Percentiles rank a stretch among this genome's conserved stretches.
Evolutionary conservation across 768 basidiomycete genomes (phyloP).

Genomic region (Tylopilus sp.): DNA sequence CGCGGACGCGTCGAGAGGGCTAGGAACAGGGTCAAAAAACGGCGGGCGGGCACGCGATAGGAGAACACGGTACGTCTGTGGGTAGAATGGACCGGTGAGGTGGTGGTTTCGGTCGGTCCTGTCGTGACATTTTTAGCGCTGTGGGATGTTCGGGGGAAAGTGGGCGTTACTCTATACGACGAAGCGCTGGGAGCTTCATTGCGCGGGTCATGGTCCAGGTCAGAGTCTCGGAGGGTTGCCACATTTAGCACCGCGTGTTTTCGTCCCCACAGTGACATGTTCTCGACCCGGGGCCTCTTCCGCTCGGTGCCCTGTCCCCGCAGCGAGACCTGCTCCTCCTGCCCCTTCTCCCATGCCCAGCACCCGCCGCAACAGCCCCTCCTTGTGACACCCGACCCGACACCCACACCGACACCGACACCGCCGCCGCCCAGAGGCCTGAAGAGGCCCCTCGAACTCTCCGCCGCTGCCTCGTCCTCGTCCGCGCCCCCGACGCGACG

Average conservation of each 20-base stretch:
- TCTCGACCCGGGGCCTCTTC: slow-evolving; percentile 59
- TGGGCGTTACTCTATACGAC: neutral
- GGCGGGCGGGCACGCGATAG: neutral
- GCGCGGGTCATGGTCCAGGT: neutral
- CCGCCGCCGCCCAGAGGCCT: slow-evolving; percentile 27
- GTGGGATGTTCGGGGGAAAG: neutral
- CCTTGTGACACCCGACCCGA: slow-evolving; percentile 14
- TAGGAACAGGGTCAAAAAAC: neutral
- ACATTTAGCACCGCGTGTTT: too few relatives aligned
- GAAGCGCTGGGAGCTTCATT: neutral
- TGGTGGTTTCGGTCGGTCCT: neutral
- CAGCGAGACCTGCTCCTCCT: slow-evolving; percentile 26
- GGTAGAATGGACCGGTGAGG: neutral
- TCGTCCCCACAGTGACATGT: slow-evolving; percentile 61
- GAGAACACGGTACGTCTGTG: neutral
- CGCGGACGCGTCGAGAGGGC: neutral
- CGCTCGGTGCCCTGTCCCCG: slow-evolving; percentile 59
- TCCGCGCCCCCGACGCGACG: slow-evolving; percentile 65
- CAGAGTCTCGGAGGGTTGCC: neutral
- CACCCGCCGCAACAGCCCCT: slow-evolving; percentile 25
- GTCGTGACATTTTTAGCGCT: neutral
- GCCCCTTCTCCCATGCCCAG: slow-evolving; percentile 63
- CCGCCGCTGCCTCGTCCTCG: slow-evolving; percentile 16
- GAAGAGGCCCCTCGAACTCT: slow-evolving; percentile 45
- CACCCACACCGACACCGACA: neutral